These are phyloP conservation scores for Drechslerella stenobrocha DNA, from an alignment of 2,329 filamentous ascomycete genomes.

Conservation along the genomic window DNA sequence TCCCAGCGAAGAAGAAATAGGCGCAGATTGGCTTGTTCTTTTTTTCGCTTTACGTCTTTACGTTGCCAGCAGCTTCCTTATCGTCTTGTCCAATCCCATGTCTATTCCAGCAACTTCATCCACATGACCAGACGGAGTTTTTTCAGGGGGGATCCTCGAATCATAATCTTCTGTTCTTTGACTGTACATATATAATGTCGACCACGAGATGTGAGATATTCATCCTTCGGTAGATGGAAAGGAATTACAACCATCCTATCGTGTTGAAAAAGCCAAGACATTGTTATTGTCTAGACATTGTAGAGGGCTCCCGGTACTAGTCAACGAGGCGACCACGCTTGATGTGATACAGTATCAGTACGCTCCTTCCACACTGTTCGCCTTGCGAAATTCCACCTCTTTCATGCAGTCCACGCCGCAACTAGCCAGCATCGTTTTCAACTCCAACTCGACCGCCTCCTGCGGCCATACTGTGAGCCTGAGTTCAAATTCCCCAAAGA, in stretches of 20 bases:
- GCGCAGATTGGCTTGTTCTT: constrained; percentile 17
- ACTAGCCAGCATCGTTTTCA: neutral
- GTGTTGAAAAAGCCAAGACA: neutral
- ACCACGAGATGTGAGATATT: constrained; percentile 44
- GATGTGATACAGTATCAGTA: neutral
- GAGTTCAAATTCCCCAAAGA: constrained; percentile 70
- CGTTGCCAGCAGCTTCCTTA: constrained; percentile 19
- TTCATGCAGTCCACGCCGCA: constrained; percentile 24
- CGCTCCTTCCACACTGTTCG: constrained; percentile 32
- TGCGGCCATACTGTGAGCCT: constrained; percentile 14
- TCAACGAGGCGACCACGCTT: neutral
- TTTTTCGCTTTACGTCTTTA: constrained; percentile 22
- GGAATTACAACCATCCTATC: constrained; percentile 19
- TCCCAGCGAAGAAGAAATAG: constrained; percentile 65
- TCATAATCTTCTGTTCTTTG: constrained; percentile 45
- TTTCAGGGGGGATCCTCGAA: constrained; percentile 29
- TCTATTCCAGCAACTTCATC: constrained; percentile 22
- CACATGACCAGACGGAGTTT: constrained; percentile 45
- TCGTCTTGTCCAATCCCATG: constrained; percentile 28
- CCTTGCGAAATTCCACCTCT: constrained; percentile 53
- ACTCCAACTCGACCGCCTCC: neutral
- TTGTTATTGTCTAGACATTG: neutral
- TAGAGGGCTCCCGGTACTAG: neutral
- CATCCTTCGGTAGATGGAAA: constrained; percentile 36
- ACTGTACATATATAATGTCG: constrained; percentile 49